A percentile compares a stretch with the other conserved stretches of the same genome.
These are phyloP conservation scores for Ostreobium quekettii DNA, from an alignment of 139 green algal genomes.

Conservation along the genomic window DNA sequence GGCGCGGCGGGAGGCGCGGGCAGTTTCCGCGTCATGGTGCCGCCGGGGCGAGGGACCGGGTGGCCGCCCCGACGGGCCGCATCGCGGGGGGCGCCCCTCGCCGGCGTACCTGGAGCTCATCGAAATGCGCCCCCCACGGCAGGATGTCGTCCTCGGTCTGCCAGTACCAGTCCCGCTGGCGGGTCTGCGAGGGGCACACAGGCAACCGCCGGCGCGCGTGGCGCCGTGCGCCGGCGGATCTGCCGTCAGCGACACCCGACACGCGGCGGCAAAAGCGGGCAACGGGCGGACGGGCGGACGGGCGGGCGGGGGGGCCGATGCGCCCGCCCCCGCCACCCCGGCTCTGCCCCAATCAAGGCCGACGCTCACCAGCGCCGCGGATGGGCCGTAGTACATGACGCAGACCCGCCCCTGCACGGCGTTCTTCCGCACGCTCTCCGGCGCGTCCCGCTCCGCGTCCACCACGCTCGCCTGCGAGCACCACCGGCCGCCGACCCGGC, in stretches of 20 bases:
- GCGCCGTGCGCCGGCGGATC: background rate
- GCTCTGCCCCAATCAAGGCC: background rate
- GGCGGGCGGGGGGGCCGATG: too few relatives aligned
- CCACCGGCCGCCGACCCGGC: background rate
- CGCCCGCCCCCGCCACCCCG: too few relatives aligned
- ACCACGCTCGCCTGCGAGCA: slow-evolving; percentile 7
- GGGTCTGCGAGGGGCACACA: background rate
- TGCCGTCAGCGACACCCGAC: background rate
- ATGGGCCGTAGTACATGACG: slow-evolving; percentile 17
- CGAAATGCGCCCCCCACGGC: slow-evolving; percentile 2
- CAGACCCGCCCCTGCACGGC: slow-evolving; percentile 7
- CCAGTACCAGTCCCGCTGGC: slow-evolving; percentile 8
- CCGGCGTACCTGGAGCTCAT: slow-evolving; percentile 6
- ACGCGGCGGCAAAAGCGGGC: background rate
- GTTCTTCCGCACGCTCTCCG: background rate
- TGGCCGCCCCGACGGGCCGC: too few relatives aligned
- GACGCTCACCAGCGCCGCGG: background rate
- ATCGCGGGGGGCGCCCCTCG: too few relatives aligned
- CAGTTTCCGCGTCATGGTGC: too few relatives aligned
- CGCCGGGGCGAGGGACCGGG: too few relatives aligned
- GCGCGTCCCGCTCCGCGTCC: slow-evolving; percentile 5
- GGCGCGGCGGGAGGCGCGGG: too few relatives aligned
- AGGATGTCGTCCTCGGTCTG: slow-evolving; percentile 7
- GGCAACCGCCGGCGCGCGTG: too few relatives aligned
- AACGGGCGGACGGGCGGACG: background rate